Base-by-base conservation (phyloP, 805 yeast genomes). In the Ogataea methanolica region DNA sequence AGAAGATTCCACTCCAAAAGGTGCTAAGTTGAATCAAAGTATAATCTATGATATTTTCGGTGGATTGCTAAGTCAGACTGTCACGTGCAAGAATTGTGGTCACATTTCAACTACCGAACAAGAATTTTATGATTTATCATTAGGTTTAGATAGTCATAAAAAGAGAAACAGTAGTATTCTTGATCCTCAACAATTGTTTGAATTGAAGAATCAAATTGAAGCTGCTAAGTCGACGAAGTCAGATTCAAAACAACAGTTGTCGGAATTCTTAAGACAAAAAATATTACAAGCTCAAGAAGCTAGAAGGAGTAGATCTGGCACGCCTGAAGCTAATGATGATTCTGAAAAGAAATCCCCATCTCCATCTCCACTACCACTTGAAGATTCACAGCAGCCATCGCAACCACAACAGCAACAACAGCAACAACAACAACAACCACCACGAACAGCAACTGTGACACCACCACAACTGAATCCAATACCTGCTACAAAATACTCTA, bases 1-100 rank as follows among this genome's bases (percentile, higher is more conserved):
- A 67, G 97, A 91, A 62, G 97, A 91, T 62, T 78, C 88, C 12
- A 89, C 94, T 1, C 98, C 98, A 35, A 84, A 79, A 61, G 97
- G 96, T n/a, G 76, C 72, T 41, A 91, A 91, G 62, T 71, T 91
- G 59, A 86, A 85, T 54, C 76, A 83, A 54, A 85, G 95, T 47
- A 82, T 92, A 34, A 72, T 94, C 16, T 90, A 92, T 66, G 97
- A 92, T 61, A 88, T 94, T 21, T 94, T 94, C 69, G 99, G 97
- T 33, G 99, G 99, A 2, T 67, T 88, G 39, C 69, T 92, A 47
- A 79, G 83, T 57, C 99, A 94, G 70, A 76, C 80, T 36, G 96
- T 94, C 17, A 82, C 87, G 0, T 94, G 99, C 70, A 77, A 78
- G 53, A 77, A 72, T 45, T 94, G 99, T 70, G 80, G 83, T n/a